Evolutionary conservation across 441 rosid species (phyloP), one percentile per base, ranked within the genome.

Genomic region (Bocquillonia castaneifolia): DNA sequence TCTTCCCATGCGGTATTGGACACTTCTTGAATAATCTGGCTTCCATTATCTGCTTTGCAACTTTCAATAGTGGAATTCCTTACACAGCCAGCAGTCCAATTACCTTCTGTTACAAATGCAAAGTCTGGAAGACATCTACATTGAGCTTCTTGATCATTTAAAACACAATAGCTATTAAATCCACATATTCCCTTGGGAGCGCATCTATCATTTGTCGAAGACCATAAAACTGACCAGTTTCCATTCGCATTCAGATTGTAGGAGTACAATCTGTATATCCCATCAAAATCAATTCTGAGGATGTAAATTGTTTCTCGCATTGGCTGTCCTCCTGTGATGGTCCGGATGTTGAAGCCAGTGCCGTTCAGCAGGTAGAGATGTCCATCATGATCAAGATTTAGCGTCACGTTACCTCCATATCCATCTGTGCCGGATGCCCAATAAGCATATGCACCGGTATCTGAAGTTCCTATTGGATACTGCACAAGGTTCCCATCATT

Each of bases 401-500:
- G 48, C 7, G 51, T 23, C 20, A 62, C 66, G 45, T 62, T 62
- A 18, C 45, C 14, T 37, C 62, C 78, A 0, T 0, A 1, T 17
- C 22, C 26, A 22, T 0, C 0, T 10, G 80, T 78, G 10, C 0
- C 10, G 1, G 78, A 56, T 2, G 70, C 1, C 40, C 28, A 81
- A 51, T 74, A 81, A 59, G 82, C 0, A 59, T 63, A n/a, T 0
- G 1, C 14, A 50, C 28, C 8, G 6, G 52, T 18, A 18, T n/a
- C 47, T 7, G 18, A 22, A 36, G 66, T 50, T 44, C 26, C 39
- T 2, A 44, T 10, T 0, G 82, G 76, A 39, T 78, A 78, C 32
- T 63, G 72, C 26, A 79, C 73, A 39, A 81, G 77, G 59, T 81
- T 69, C 13, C 81, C 79, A 54, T 81, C 81, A 0, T 0, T 0